Conservation (phyloP, 306 rosid species). For the Dalbergia oliveri region DNA sequence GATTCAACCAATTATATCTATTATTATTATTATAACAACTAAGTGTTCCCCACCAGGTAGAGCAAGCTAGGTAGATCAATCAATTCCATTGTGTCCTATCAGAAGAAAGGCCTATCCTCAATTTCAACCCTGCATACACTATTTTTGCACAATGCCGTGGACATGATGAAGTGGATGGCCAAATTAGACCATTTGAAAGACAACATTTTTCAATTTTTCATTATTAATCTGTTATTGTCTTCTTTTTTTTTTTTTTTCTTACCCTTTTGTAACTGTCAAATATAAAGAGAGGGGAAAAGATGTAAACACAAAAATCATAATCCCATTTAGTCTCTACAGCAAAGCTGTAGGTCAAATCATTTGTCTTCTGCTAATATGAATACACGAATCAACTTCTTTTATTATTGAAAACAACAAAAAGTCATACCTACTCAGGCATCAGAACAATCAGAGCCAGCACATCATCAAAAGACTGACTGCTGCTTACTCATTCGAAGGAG, state of each 20-base stretch:
- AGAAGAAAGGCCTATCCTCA: not conserved
- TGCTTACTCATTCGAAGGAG: conserved; percentile 66
- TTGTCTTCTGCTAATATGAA: conserved; percentile 51
- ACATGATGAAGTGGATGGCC: not conserved
- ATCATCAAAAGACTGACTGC: conserved; percentile 50
- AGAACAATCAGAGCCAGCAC: conserved; percentile 53
- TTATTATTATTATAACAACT: not conserved
- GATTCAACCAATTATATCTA: not conserved
- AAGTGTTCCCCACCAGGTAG: too few relatives aligned
- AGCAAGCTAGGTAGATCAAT: not conserved
- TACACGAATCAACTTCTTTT: conserved; percentile 48
- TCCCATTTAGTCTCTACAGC: conserved; percentile 41
- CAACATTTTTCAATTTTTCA: not conserved
- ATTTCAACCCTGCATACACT: not conserved
- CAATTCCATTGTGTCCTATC: not conserved
- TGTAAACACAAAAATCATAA: conserved; percentile 26
- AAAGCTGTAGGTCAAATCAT: conserved; percentile 41
- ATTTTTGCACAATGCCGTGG: conserved; percentile 19
- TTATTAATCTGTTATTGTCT: conserved; percentile 10
- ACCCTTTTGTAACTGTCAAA: not conserved
- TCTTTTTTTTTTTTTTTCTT: not conserved
- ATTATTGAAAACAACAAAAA: conserved; percentile 57
- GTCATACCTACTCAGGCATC: conserved; percentile 54
- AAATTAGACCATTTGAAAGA: not conserved
- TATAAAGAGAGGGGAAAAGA: not conserved